Base-by-base conservation (phyloP, 2,329 filamentous ascomycete genomes). In the Proliferodiscus dingleyae region DNA sequence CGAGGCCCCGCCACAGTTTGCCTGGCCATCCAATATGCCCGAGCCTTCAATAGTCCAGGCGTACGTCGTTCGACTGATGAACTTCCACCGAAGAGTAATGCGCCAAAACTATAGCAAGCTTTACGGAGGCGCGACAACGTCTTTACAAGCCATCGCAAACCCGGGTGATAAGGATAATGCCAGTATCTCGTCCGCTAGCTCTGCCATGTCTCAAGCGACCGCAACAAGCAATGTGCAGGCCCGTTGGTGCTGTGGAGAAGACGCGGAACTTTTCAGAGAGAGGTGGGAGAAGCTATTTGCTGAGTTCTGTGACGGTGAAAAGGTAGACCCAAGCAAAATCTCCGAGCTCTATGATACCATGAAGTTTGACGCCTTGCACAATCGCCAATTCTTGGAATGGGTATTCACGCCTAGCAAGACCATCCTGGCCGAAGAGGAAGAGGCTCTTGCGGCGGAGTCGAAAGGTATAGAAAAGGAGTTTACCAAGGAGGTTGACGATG, bases 331-430 rank as follows among this genome's bases (percentile, higher is more conserved):
- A 15, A 95, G 90, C 73, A 98, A 98, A 71, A 91, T 98, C 51
- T 96, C 89, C 4, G 93, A 98, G 69, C 77, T 98, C 2, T 98
- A 98, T 65, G 93, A 98, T 66, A 97, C 91, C 16, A 97, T 98
- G 93, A 98, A 98, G 67, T 98, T 97, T 54, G 93, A 98, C 65
- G 93, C 93, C 1, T 74, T 98, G 11, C 94, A 98, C 68, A 98
- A 98, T 63, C 83, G 93, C 2, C 88, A 89, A 52, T 98, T 98
- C 61, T 72, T 98, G 3, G 93, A 98, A 66, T 97, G 93, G 88
- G 85, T 96, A 0, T 98, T 98, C 58, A 95, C 89, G 13, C 93
- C 93, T 2, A 83, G 87, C 26, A 83, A 81, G 59, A 76, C 74
- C 47, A 87, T 95, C 68, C 71, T 91, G 9, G 85, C 86, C 43